Percentiles rank a stretch among this genome's conserved stretches.
These are phyloP conservation scores for Boletus sp. DNA, from an alignment of 768 basidiomycete genomes.

Conservation along the genomic window DNA sequence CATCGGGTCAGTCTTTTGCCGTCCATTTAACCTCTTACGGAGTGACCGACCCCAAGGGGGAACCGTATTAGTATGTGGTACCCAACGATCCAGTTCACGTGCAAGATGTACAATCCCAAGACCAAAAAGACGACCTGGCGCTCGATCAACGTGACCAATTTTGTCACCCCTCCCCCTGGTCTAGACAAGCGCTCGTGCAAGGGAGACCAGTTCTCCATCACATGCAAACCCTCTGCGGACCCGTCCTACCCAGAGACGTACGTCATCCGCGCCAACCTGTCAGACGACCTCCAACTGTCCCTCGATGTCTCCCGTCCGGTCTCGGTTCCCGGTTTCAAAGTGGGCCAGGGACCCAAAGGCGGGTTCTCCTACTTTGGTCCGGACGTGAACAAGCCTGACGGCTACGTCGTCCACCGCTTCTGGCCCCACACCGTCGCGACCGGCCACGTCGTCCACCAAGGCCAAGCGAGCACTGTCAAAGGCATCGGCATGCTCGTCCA, in stretches of 20 bases:
- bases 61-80: conserved; percentile 71
- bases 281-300: conserved; percentile 76
- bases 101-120: conserved; percentile 80
- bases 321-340: conserved; percentile 82
- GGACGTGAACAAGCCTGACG: conserved; percentile 66
- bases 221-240: conserved; percentile 53
- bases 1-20: conserved; percentile 64
- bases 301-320: conserved; percentile 70
- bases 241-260: conserved; percentile 74
- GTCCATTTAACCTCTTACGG: conserved; percentile 4
- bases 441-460: conserved; percentile 69
- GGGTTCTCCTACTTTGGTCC: conserved; percentile 88
- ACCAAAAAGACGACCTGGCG: conserved; percentile 80
- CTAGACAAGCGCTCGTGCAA: conserved; percentile 87
- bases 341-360: conserved; percentile 84
- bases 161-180: conserved; percentile 68
- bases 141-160: conserved; percentile 81
- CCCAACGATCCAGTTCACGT: conserved; percentile 91
- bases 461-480: conserved; percentile 52
- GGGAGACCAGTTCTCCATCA: conserved; percentile 80
- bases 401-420: conserved; percentile 88
- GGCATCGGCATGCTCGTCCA: conserved; percentile 88
- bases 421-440: conserved; percentile 69
- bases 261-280: conserved; percentile 74
- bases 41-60: conserved; percentile 8